Conservation (phyloP, 306 rosid species). For the Sophora flavescens region DNA sequence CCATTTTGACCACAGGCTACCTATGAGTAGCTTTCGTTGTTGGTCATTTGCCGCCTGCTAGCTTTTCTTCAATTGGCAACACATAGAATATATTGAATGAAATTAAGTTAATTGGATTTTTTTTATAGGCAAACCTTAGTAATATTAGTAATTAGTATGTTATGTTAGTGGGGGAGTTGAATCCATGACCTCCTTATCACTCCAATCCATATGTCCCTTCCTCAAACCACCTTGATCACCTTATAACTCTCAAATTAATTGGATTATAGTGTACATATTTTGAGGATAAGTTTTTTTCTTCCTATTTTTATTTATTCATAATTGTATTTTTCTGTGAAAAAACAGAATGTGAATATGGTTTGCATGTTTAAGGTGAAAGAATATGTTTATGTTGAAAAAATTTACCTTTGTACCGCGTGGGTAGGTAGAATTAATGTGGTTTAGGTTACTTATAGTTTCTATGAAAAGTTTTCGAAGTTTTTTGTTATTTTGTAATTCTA, state of each 20-base stretch:
- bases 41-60: conserved; percentile 21
- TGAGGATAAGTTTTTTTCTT: too few relatives aligned
- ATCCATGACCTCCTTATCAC: too few relatives aligned
- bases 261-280: too few relatives aligned
- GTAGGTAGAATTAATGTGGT: neutral
- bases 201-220: too few relatives aligned
- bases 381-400: neutral
- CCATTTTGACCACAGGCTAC: conserved; percentile 5
- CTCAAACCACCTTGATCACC: too few relatives aligned
- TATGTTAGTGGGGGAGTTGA: too few relatives aligned
- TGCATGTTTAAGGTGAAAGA: conserved; percentile 9
- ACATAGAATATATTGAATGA: neutral
- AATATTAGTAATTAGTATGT: too few relatives aligned
- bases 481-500: too few relatives aligned
- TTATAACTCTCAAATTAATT: too few relatives aligned
- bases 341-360: neutral
- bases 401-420: neutral
- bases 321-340: conserved; percentile 17
- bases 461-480: neutral
- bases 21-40: neutral
- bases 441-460: conserved; percentile 10
- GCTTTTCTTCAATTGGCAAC: neutral
- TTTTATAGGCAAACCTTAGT: too few relatives aligned
- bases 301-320: neutral
- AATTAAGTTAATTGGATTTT: too few relatives aligned